Percentiles rank a stretch among this genome's conserved stretches.
These are phyloP conservation scores for Pezizomycotina sp. DNA, from an alignment of 2,329 filamentous ascomycete species.

Conservation along the genomic window DNA sequence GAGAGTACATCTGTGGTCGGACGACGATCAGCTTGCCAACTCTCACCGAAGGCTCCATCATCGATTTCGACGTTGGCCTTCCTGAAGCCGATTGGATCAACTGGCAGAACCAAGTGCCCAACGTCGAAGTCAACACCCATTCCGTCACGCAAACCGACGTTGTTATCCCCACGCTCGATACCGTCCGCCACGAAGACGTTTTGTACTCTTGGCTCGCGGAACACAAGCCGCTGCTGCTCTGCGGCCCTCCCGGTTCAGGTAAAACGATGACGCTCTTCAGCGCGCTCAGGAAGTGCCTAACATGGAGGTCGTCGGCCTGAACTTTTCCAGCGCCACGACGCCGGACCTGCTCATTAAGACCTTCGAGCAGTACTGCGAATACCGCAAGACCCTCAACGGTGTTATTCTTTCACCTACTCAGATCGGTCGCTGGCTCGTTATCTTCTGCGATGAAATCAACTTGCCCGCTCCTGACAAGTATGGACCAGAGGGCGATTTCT, in stretches of 20 bases:
- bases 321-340: slow-evolving; percentile 97
- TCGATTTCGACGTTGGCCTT: slow-evolving; percentile 83
- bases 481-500: slow-evolving; percentile 82
- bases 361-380: slow-evolving; percentile 98
- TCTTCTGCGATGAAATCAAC: slow-evolving; percentile 99
- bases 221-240: slow-evolving; percentile 90
- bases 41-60: slow-evolving; percentile 61
- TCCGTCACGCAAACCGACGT: slow-evolving; percentile 96
- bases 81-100: slow-evolving; percentile 77
- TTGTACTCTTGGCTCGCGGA: slow-evolving; percentile 98
- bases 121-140: slow-evolving; percentile 93
- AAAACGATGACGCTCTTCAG: slow-evolving; percentile 99
- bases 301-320: slow-evolving; percentile 97
- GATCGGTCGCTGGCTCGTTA: slow-evolving; percentile 90
- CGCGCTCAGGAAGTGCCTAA: slow-evolving; percentile 84
- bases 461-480: slow-evolving; percentile 95
- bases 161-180: slow-evolving; percentile 94
- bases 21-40: slow-evolving; percentile 75
- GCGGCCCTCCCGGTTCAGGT: slow-evolving; percentile 91
- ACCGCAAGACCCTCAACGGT: slow-evolving; percentile 94
- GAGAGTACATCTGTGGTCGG: slow-evolving; percentile 64
- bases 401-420: slow-evolving; percentile 91
- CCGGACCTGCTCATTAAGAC: slow-evolving; percentile 97
- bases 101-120: slow-evolving; percentile 90
- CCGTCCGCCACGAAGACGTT: slow-evolving; percentile 95